These are phyloP conservation scores for Ambrosia artemisiifolia DNA, from an alignment of 129 eudicot species.

Conservation along the genomic window DNA sequence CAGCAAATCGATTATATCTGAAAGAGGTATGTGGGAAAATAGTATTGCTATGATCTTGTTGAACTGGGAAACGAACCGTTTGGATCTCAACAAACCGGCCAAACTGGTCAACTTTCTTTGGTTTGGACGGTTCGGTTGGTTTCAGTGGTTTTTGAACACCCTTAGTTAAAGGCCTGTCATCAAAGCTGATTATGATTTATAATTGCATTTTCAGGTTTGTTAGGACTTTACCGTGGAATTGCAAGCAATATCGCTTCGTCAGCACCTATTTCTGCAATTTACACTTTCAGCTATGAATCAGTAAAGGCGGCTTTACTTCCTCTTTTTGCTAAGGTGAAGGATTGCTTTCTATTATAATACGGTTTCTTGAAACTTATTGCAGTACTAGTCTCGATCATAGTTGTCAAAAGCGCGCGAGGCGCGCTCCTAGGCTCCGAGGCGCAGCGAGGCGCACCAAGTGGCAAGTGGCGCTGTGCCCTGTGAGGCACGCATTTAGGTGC, in stretches of 20 bases:
- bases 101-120: too few species aligned
- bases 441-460: too few species aligned
- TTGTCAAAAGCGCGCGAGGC: too few species aligned
- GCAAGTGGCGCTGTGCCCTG: too few species aligned
- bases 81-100: too few species aligned
- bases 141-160: too few species aligned
- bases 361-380: background rate
- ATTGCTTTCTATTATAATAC: background rate
- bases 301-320: constrained; percentile 85
- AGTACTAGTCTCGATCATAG: background rate
- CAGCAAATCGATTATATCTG: constrained; percentile 64
- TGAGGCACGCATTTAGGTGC: too few species aligned
- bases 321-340: constrained; percentile 63
- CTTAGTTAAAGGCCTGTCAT: background rate
- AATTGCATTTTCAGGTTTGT: constrained; percentile 44
- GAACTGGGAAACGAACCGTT: too few species aligned
- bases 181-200: constrained; percentile 13
- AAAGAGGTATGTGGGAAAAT: constrained; percentile 59
- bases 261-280: constrained; percentile 96
- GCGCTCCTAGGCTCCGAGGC: too few species aligned
- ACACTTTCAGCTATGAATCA: constrained; percentile 95
- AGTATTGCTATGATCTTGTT: constrained; percentile 4
- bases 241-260: constrained; percentile 82
- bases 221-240: constrained; percentile 91
- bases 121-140: too few species aligned